Evolutionary conservation across 495 filamentous ascomycete genomes (phyloP), one percentile per base, ranked within the genome.

Genomic region (Bacidia rubella): DNA sequence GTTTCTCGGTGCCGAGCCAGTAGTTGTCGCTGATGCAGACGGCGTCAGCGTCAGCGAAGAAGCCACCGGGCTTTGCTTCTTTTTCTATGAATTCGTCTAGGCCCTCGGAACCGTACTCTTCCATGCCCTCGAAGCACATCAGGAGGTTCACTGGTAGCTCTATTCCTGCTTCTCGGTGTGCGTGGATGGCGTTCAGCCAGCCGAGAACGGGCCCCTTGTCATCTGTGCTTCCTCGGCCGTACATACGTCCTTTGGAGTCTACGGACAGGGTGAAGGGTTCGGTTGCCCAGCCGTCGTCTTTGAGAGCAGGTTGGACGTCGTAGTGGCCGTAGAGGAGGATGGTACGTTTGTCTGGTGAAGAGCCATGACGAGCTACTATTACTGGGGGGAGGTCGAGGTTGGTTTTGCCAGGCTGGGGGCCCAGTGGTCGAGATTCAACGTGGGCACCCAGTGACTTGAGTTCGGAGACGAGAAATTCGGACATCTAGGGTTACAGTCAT

Each of bases 121-220:
- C 92, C 93, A 99, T 99, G 40, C 93, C 93, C 70, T 99, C 93
- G 62, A 99, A 99, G 74, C 93, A 99, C 88, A 95, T 96, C 26
- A 99, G 78, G 52, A 99, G 76, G 74, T 99, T 99, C 58, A 99
- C 90, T 4, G 93, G 93, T 63, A 97, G 81, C 45, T 95, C 90
- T 45, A 96, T 74, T 39, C 90, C 87, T 47, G 93, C 90, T 67
- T 86, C 88, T 67, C 90, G 79, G 75, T 99, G 92, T 11, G 93
- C 90, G 66, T 99, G 89, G 51, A 99, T 96, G 46, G 89, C 88
- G 59, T 97, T 97, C 47, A 99, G 68, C 93, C 93, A 99, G 47
- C 93, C 93, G 22, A 99, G 72, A 9, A 99, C 93, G 44, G 92
- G 93, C 0, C 93, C 93, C 73, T 99, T 99, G 70, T 99, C 93